A percentile compares a stretch with the other conserved stretches of the same genome.
phyloP scores from a whole-genome alignment of 768 basidiomycete genomes.

The Boletus pseudopeckii region DNA sequence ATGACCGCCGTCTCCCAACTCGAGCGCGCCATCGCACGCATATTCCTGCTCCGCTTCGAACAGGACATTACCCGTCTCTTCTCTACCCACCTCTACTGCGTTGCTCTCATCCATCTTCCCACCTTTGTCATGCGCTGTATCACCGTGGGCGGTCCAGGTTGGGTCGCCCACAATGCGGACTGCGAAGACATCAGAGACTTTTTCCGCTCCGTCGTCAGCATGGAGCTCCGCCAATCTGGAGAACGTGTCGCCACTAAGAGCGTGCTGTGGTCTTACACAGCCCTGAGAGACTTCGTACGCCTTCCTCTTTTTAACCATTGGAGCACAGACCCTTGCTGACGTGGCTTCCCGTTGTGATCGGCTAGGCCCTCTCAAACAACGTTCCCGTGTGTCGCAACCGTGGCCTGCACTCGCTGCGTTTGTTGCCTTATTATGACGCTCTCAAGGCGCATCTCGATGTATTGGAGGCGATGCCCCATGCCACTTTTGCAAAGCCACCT shows the following conservation, averaged over 20 bases:
- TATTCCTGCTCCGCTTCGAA: conserved; percentile 67
- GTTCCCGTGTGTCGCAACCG: conserved; percentile 60
- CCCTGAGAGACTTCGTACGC: conserved; percentile 68
- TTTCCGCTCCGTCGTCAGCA: conserved; percentile 62
- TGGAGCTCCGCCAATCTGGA: conserved; percentile 77
- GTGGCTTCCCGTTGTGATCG: not conserved
- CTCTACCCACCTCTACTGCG: conserved; percentile 63
- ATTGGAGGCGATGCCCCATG: conserved; percentile 54
- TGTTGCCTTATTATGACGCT: conserved; percentile 58
- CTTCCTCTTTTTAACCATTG: conserved; percentile 5
- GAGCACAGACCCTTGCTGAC: conserved; percentile 4
- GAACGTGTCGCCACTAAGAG: conserved; percentile 79
- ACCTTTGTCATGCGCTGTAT: conserved; percentile 65
- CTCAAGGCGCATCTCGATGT: conserved; percentile 60
- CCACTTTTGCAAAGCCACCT: conserved; percentile 62
- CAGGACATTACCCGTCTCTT: conserved; percentile 74
- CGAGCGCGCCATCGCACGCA: conserved; percentile 64
- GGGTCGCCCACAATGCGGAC: conserved; percentile 66
- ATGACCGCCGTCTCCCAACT: conserved; percentile 62
- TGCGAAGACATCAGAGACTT: conserved; percentile 73
- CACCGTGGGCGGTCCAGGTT: conserved; percentile 58
- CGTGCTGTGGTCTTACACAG: conserved; percentile 77
- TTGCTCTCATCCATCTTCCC: conserved; percentile 64
- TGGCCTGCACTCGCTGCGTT: conserved; percentile 63
- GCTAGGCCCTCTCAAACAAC: conserved; percentile 67